Evolutionary conservation across 2,329 filamentous ascomycete species (phyloP).

Genomic region (Paecilomyces formosus): DNA sequence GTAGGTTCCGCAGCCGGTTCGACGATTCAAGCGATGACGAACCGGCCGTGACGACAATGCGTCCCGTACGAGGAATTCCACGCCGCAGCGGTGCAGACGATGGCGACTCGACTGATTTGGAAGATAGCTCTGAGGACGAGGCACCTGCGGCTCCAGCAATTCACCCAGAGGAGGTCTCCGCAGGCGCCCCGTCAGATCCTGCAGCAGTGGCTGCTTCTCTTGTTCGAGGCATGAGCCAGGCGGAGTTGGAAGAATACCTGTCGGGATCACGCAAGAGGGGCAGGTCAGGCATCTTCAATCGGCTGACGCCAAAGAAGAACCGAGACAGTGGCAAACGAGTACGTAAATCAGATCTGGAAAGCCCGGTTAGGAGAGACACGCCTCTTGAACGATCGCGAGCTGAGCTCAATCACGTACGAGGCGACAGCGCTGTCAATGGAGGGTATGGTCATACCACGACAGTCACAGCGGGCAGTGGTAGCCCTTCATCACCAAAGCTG

Average conservation of each 20-base stretch:
- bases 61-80: conserved; percentile 54
- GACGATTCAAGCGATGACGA: conserved; percentile 70
- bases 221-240: conserved; percentile 45
- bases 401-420: conserved; percentile 33
- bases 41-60: conserved; percentile 27
- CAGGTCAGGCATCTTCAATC: conserved; percentile 23
- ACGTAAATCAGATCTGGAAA: conserved; percentile 49
- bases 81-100: conserved; percentile 51
- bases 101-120: conserved; percentile 55
- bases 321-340: conserved; percentile 36
- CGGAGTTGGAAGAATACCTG: conserved; percentile 27
- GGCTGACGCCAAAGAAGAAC: conserved; percentile 22
- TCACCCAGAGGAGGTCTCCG: conserved; percentile 14
- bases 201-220: background rate
- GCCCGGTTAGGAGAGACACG: conserved; percentile 55
- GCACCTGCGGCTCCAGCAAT: conserved; percentile 10
- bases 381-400: conserved; percentile 52
- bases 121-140: conserved; percentile 53
- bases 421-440: conserved; percentile 14
- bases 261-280: conserved; percentile 20
- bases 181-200: background rate
- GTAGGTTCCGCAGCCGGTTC: conserved; percentile 52
- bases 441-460: conserved; percentile 5
- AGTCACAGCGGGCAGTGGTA: conserved; percentile 11
- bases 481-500: conserved; percentile 17